phyloP scores from a whole-genome alignment of 2,329 filamentous ascomycete genomes.

The Penicillium olsonii region DNA sequence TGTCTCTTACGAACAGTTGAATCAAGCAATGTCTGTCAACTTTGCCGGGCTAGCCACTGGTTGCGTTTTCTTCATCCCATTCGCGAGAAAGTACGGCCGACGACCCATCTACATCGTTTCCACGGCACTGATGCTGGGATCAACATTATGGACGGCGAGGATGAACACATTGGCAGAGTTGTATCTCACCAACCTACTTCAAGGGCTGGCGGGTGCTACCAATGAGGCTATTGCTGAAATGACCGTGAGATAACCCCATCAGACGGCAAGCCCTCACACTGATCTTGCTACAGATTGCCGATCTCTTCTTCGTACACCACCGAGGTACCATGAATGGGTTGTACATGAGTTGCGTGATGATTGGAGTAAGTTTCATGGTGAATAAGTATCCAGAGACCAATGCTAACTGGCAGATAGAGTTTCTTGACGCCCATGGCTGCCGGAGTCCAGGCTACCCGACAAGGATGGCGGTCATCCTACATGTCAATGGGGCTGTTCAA shows the following conservation, averaged over 20 bases:
- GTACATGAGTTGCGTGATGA: conserved; percentile 47
- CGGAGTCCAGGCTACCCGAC: conserved; percentile 33
- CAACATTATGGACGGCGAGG: conserved; percentile 46
- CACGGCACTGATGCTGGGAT: conserved; percentile 39
- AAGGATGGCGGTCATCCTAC: conserved; percentile 41
- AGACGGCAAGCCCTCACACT: not conserved
- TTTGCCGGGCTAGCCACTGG: conserved; percentile 48
- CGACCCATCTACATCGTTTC: conserved; percentile 50
- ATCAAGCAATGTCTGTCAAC: conserved; percentile 50
- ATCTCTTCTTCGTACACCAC: conserved; percentile 55
- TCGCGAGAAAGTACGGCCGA: conserved; percentile 50
- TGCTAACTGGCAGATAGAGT: conserved; percentile 16
- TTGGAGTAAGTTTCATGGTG: conserved; percentile 33
- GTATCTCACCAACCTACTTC: conserved; percentile 46
- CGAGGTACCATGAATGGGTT: conserved; percentile 54
- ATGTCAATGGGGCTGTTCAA: conserved; percentile 38
- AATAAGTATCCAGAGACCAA: not conserved
- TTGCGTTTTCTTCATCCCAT: conserved; percentile 48
- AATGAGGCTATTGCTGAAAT: conserved; percentile 46
- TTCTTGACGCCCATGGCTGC: conserved; percentile 39
- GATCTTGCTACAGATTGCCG: conserved; percentile 36
- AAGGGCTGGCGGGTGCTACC: conserved; percentile 41
- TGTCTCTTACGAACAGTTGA: conserved; percentile 45
- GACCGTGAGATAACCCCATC: conserved; percentile 41
- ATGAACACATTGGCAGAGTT: conserved; percentile 46